Base-by-base conservation (phyloP, 148 eudicot species). In the Dianthus caryophyllus region DNA sequence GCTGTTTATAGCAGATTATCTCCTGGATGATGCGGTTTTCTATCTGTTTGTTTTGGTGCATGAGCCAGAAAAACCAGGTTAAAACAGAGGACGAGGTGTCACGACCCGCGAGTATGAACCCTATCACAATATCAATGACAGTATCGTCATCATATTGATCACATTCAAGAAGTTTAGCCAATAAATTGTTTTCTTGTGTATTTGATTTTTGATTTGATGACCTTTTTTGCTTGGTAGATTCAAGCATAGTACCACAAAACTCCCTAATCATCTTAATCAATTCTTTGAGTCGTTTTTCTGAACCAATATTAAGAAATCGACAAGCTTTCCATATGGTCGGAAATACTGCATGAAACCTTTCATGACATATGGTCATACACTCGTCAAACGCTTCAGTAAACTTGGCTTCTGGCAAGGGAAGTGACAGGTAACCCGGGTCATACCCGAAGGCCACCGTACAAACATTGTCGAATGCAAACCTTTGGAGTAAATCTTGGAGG, bases 31-130 rank as follows among this genome's bases (percentile, higher is more conserved):
- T 73, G 39, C 78, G 61, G 0, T 47, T 26, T 38, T 83, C 84
- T 1, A 66, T 61, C 1, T 8, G 12, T 61, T 70, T 29, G 38
- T 69, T 51, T 68, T 57, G 18, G 16, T 73, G 54, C 0, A 80
- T 38, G 18, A 78, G 63, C 87, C 82, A 80, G n/a, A 83, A 80
- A 10, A 80, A 80, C 87, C 87, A 81, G 14, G 82, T 81, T 17
- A 78, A 61, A 0, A 77, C 81, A 0, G 82, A 68, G 1, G 82
- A 73, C 2, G 79, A 71, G 1, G 80, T 76, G 63, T 81, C 87
- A 29, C 74, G 68, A 11, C 87, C 84, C 2, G 87, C 87, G 0
- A 81, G 36, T 4, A 78, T 73, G 54, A 83, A 83, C 24, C 74
- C 68, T 2, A 78, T 81, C 2, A 80, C 74, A 2, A 79, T 70